phyloP scores from a whole-genome alignment of 139 green algal species.

The Penium margaritaceum region DNA sequence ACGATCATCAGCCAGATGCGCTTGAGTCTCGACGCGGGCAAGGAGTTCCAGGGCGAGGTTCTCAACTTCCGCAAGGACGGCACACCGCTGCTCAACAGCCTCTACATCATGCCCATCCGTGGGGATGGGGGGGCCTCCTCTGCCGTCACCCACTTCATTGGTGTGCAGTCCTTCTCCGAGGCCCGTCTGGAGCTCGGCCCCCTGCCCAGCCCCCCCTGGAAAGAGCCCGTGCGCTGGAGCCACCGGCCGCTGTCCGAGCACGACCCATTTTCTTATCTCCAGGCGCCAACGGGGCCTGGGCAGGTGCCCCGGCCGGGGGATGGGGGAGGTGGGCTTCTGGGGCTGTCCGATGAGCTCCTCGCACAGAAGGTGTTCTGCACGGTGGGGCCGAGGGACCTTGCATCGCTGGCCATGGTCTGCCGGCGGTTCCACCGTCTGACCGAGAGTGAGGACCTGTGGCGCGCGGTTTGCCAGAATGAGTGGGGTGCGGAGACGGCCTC shows the following conservation, averaged over 20 bases:
- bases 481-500: constrained; percentile 22
- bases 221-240: background rate
- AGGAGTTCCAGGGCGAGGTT: constrained; percentile 35
- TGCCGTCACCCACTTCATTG: constrained; percentile 36
- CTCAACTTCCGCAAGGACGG: constrained; percentile 45
- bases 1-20: constrained; percentile 6
- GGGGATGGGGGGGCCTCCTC: background rate
- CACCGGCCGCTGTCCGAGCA: background rate
- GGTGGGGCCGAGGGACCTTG: constrained; percentile 20
- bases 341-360: constrained; percentile 26
- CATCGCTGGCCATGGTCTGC: constrained; percentile 22
- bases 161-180: constrained; percentile 26
- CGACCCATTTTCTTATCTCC: background rate
- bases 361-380: constrained; percentile 15
- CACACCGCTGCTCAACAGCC: constrained; percentile 28
- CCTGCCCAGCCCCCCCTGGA: constrained; percentile 13
- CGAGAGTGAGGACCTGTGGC: constrained; percentile 28
- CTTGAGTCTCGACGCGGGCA: constrained; percentile 7
- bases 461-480: constrained; percentile 8
- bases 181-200: constrained; percentile 25
- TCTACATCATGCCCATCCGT: constrained; percentile 33
- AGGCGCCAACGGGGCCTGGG: background rate
- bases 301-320: background rate
- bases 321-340: background rate
- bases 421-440: constrained; percentile 15